A percentile compares a stretch with the other conserved stretches of the same genome.
These are phyloP conservation scores for Neurospora terricola DNA, from an alignment of 495 filamentous ascomycete genomes.

Conservation along the genomic window DNA sequence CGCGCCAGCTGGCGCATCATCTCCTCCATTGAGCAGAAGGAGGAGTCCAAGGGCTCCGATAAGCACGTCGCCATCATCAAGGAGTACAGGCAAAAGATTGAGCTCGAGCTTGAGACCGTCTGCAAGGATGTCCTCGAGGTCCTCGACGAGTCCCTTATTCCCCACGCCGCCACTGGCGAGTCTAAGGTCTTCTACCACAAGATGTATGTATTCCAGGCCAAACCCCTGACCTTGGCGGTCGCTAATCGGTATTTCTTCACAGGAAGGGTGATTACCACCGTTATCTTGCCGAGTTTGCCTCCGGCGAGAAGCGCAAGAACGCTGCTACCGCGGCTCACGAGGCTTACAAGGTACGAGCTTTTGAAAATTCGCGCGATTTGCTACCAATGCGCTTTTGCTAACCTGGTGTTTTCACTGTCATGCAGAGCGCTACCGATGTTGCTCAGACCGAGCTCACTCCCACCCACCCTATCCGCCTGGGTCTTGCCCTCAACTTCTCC, in stretches of 20 bases:
- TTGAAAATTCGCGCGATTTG: background rate
- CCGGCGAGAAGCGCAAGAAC: conserved; percentile 96
- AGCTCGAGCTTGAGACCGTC: conserved; percentile 93
- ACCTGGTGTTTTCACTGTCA: background rate
- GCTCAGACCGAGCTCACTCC: conserved; percentile 95
- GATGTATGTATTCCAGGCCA: conserved; percentile 59
- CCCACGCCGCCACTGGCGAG: conserved; percentile 95
- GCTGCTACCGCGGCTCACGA: conserved; percentile 95
- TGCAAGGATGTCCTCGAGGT: conserved; percentile 98
- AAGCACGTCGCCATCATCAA: conserved; percentile 94
- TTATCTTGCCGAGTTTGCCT: conserved; percentile 97
- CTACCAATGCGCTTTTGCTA: background rate
- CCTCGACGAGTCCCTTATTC: conserved; percentile 89
- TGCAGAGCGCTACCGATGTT: conserved; percentile 91
- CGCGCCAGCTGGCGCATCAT: conserved; percentile 99
- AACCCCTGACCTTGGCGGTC: background rate
- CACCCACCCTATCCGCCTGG: conserved; percentile 96
- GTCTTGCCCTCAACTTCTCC: conserved; percentile 98
- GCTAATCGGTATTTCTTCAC: conserved; percentile 8
- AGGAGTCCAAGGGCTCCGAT: conserved; percentile 97
- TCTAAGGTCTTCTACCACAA: conserved; percentile 99
- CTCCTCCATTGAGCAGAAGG: conserved; percentile 99
- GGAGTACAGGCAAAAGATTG: conserved; percentile 98
- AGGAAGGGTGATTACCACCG: conserved; percentile 99
- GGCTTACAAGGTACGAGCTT: conserved; percentile 83